Evolutionary conservation across 2,329 filamentous ascomycete species (phyloP).

Genomic region (Aspergillus oerlinghausenensis): DNA sequence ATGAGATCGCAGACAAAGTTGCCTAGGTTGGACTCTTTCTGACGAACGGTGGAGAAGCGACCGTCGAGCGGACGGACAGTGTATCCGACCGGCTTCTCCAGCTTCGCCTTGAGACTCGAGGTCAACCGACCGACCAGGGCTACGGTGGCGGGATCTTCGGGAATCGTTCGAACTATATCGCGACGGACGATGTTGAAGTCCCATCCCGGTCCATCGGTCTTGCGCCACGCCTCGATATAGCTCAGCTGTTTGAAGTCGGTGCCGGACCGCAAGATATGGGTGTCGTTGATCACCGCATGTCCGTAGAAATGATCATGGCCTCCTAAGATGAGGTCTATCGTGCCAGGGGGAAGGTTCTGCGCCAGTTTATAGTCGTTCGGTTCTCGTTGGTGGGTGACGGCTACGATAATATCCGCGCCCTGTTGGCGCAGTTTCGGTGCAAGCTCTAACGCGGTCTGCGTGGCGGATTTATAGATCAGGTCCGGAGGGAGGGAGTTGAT

Average conservation of each 20-base stretch:
- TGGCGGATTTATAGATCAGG: slow-evolving; percentile 76
- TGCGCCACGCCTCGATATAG: slow-evolving; percentile 73
- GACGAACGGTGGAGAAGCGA: slow-evolving; percentile 76
- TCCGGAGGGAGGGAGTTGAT: slow-evolving; percentile 81
- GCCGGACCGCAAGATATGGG: slow-evolving; percentile 79
- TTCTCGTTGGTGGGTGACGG: slow-evolving; percentile 79
- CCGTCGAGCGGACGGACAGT: slow-evolving; percentile 78
- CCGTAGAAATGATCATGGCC: slow-evolving; percentile 88
- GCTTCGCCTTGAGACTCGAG: slow-evolving; percentile 65
- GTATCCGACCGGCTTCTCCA: slow-evolving; percentile 79
- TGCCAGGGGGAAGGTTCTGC: slow-evolving; percentile 60
- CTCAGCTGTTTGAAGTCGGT: slow-evolving; percentile 90
- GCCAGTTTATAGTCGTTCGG: slow-evolving; percentile 87
- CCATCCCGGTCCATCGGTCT: slow-evolving; percentile 56
- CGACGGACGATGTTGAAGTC: slow-evolving; percentile 72
- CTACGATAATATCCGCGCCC: slow-evolving; percentile 78
- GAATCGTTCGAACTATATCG: slow-evolving; percentile 66
- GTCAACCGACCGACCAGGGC: slow-evolving; percentile 65
- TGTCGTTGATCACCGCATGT: slow-evolving; percentile 71
- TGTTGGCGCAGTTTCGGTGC: slow-evolving; percentile 67
- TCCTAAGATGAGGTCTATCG: slow-evolving; percentile 80
- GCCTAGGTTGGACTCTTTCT: slow-evolving; percentile 74
- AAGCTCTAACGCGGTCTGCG: slow-evolving; percentile 68
- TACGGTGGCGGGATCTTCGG: slow-evolving; percentile 58
- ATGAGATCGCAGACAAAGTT: slow-evolving; percentile 93